phyloP scores from a whole-genome alignment of 2,329 filamentous ascomycete genomes.

The Domatiomyces globalis region DNA sequence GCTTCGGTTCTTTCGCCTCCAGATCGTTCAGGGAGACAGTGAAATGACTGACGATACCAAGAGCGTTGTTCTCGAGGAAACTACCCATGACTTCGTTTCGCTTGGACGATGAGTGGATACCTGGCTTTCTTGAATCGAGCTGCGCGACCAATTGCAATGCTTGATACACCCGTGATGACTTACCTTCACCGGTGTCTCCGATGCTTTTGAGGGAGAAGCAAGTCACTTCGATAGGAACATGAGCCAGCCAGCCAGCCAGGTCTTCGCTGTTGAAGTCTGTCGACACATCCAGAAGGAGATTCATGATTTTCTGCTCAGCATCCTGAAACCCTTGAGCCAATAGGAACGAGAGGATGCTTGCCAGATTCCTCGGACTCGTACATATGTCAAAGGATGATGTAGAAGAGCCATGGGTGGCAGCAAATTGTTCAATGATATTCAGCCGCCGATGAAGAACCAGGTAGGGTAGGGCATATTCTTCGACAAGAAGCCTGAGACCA shows the following conservation, averaged over 20 bases:
- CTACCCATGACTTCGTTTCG: conserved; percentile 47
- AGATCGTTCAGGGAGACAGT: conserved; percentile 64
- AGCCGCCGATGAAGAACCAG: conserved; percentile 64
- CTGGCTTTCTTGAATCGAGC: conserved; percentile 36
- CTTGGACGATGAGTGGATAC: conserved; percentile 31
- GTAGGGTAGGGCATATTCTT: conserved; percentile 71
- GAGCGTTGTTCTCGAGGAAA: conserved; percentile 70
- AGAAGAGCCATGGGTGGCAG: conserved; percentile 46
- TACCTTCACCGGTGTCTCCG: conserved; percentile 48
- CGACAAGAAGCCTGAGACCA: conserved; percentile 60
- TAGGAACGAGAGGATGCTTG: conserved; percentile 43
- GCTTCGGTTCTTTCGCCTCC: conserved; percentile 40
- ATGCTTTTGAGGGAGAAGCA: conserved; percentile 71
- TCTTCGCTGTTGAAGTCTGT: conserved; percentile 53
- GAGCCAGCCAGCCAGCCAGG: conserved; percentile 54
- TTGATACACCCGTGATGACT: conserved; percentile 43
- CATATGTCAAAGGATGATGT: conserved; percentile 47
- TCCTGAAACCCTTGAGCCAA: conserved; percentile 49
- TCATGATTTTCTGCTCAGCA: conserved; percentile 52
- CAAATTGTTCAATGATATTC: conserved; percentile 69
- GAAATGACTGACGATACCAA: conserved; percentile 74
- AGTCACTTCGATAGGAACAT: conserved; percentile 60
- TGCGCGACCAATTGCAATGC: conserved; percentile 37
- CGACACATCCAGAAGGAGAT: conserved; percentile 53
- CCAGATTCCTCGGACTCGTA: conserved; percentile 42